A percentile compares a stretch with the other conserved stretches of the same genome.
Conservation (phyloP, 805 yeast species). For the Blastobotrys mokoenaii region DNA sequence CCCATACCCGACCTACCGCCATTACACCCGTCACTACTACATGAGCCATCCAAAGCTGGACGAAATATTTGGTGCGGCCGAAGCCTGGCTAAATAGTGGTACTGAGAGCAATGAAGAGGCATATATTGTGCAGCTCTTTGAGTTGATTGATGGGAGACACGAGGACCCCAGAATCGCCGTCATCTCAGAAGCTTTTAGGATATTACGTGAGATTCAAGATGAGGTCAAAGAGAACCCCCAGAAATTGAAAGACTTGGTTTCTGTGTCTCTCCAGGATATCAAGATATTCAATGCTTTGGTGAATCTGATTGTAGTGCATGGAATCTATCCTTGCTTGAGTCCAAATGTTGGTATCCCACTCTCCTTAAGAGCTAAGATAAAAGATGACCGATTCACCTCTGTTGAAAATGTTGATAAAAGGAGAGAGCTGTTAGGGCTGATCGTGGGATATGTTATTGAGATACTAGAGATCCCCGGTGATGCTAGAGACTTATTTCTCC, state of each 20-base stretch:
- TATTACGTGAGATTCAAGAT: conserved; percentile 7
- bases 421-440: conserved; percentile 11
- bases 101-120: background rate
- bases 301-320: conserved; percentile 58
- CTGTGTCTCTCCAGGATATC: conserved; percentile 81
- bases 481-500: conserved; percentile 22
- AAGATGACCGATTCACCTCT: background rate
- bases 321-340: conserved; percentile 58
- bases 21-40: conserved; percentile 2
- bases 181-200: conserved; percentile 1
- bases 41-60: conserved; percentile 6
- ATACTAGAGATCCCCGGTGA: conserved; percentile 17
- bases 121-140: background rate
- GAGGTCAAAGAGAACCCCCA: background rate
- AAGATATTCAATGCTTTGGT: conserved; percentile 58
- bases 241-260: conserved; percentile 18
- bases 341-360: conserved; percentile 54
- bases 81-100: conserved; percentile 11
- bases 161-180: background rate
- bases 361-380: conserved; percentile 45
- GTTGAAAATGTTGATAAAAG: conserved; percentile 1
- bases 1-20: background rate
- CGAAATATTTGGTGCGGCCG: conserved; percentile 7
- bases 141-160: background rate
- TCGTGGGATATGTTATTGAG: conserved; percentile 9